These are phyloP conservation scores for Discostella pseudostelligera DNA, from an alignment of 108 stramenopile species.

Conservation along the genomic window DNA sequence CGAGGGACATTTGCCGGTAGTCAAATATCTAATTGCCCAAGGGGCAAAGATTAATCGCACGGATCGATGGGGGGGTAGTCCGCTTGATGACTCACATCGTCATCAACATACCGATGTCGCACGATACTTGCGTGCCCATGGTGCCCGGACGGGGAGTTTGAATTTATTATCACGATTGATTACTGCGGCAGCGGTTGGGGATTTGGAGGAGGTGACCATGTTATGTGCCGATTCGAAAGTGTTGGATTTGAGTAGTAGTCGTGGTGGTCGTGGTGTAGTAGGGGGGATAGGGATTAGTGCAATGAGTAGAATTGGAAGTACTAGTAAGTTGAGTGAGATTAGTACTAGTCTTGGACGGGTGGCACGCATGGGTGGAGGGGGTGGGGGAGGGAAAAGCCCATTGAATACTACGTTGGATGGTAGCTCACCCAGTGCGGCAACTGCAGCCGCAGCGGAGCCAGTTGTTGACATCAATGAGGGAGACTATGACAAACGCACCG, in stretches of 20 bases:
- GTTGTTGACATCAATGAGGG: conserved; percentile 68
- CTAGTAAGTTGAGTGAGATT: too few relatives aligned
- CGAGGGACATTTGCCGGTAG: conserved; percentile 77
- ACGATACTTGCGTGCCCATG: conserved; percentile 60
- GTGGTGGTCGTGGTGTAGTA: neutral
- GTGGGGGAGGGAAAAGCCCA: neutral
- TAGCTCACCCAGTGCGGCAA: conserved; percentile 1
- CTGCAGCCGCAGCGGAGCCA: neutral
- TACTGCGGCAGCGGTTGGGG: conserved; percentile 79
- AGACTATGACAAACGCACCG: conserved; percentile 90
- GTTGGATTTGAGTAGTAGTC: conserved; percentile 33
- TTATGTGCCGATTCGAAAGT: conserved; percentile 30
- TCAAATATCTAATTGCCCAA: conserved; percentile 51
- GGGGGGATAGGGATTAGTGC: too few relatives aligned
- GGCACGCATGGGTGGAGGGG: neutral
- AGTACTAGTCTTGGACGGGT: too few relatives aligned
- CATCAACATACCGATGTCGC: conserved; percentile 76
- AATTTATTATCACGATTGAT: conserved; percentile 72
- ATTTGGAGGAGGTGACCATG: conserved; percentile 72
- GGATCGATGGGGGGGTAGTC: conserved; percentile 80
- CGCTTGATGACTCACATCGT: conserved; percentile 87
- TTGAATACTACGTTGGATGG: neutral
- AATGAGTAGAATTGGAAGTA: neutral
- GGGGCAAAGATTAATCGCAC: conserved; percentile 71
- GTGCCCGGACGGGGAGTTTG: conserved; percentile 69